Evolutionary conservation across 2,329 filamentous ascomycete species (phyloP).

Genomic region (Sclerotiophoma versabilis): DNA sequence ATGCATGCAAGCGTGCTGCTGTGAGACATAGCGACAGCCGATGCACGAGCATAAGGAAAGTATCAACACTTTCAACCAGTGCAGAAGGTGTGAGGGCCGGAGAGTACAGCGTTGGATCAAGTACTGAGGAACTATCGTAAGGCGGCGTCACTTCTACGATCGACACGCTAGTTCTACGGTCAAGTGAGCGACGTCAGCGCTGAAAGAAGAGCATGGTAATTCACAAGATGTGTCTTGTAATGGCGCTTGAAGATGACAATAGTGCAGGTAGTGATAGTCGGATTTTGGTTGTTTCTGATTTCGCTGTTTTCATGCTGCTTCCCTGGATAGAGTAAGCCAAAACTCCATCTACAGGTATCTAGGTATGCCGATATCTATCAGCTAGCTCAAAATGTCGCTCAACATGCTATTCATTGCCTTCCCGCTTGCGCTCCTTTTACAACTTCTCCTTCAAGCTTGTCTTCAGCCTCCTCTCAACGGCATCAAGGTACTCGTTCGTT

Average conservation of each 20-base stretch:
- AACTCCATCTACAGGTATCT: constrained; percentile 26
- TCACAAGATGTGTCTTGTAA: not conserved
- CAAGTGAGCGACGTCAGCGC: not conserved
- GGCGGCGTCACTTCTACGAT: not conserved
- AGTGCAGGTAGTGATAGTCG: no score
- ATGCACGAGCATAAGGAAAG: constrained; percentile 20
- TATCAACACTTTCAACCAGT: not conserved
- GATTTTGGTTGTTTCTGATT: constrained; percentile 16
- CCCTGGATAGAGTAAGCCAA: constrained; percentile 21
- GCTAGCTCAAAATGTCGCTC: constrained; percentile 13
- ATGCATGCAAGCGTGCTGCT: constrained; percentile 25
- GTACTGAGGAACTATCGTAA: not conserved
- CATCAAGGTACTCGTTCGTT: constrained; percentile 85
- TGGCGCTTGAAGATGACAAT: not conserved
- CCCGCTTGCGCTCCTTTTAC: constrained; percentile 50
- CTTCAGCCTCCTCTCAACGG: constrained; percentile 91
- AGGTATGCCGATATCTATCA: constrained; percentile 23
- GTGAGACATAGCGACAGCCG: constrained; percentile 29
- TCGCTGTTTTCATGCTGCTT: constrained; percentile 17
- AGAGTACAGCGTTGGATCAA: not conserved
- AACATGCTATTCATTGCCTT: constrained; percentile 7
- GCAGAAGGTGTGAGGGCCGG: not conserved
- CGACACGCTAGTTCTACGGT: not conserved
- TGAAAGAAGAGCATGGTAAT: no score
- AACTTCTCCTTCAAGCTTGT: constrained; percentile 78